Evolutionary conservation across 768 basidiomycete species (phyloP), one percentile per base, ranked within the genome.

Genomic region (Roridomyces roridus): DNA sequence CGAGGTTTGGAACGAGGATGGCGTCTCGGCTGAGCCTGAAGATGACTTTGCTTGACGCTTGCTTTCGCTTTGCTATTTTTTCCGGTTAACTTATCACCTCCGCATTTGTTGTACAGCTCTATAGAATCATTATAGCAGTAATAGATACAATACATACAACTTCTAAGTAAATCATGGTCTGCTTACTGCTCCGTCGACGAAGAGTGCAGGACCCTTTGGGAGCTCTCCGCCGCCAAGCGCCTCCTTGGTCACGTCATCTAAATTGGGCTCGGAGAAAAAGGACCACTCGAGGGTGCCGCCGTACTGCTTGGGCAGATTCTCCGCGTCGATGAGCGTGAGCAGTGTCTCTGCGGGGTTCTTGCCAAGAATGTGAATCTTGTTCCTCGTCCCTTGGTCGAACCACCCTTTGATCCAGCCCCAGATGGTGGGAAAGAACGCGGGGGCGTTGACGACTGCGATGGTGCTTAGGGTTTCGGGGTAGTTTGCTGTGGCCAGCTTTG

Each of bases 391-490:
- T 67, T 88, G 86, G 66, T 93, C 92, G 69, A 92, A 92, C 87
- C 88, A 91, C 24, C 80, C 82, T 84, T 90, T 91, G 68, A 94
- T 79, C 92, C 92, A 94, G 28, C 80, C 80, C 92, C 92, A 94
- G 10, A 94, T 77, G 2, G 87, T 90, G 3, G 88, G 83, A 70
- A 94, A 94, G 77, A 92, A 94, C 0, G 84, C 76, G 0, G 93
- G 92, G 0, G 91, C 86, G 61, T 94, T 93, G 50, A 94, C 85
- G 50, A 94, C 72, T 11, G 79, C 86, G 63, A 88, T 83, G 31
- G 81, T 79, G 63, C 81, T 75, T 37, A 92, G 74, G 0, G 90
- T 91, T 70, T 94, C 92, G 1, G 92, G 91, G 67, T 93, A 93
- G 64, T 92, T 87, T 8, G 88, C 89, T 0, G 88, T 90, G 0